Percentiles rank a stretch among this genome's conserved stretches.
Conservation (phyloP, 2,329 filamentous ascomycete species). For the Coniochaeta sp. region DNA sequence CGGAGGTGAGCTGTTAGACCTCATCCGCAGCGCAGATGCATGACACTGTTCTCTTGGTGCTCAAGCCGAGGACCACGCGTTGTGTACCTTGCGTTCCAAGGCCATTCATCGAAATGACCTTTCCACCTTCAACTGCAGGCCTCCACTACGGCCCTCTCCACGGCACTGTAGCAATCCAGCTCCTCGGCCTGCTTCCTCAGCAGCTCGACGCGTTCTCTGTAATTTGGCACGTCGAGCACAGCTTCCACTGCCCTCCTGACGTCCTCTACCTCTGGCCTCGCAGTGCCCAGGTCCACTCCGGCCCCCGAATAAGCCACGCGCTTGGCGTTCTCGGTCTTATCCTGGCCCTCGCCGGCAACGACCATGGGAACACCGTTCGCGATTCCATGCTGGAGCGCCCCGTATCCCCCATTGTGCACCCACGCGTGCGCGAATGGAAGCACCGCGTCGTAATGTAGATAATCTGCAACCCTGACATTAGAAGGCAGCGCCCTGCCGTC, state of each 20-base stretch:
- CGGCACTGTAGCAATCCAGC: slow-evolving; percentile 20
- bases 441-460: slow-evolving; percentile 29
- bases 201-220: slow-evolving; percentile 12
- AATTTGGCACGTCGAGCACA: slow-evolving; percentile 17
- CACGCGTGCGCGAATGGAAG: slow-evolving; percentile 27
- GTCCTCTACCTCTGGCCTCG: slow-evolving; percentile 17
- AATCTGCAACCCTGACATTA: slow-evolving; percentile 27
- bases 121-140: neutral
- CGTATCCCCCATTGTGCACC: slow-evolving; percentile 33
- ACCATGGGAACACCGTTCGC: slow-evolving; percentile 32
- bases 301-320: slow-evolving; percentile 25
- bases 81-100: neutral
- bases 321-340: slow-evolving; percentile 30
- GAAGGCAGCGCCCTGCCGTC: slow-evolving; percentile 11
- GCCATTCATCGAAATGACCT: neutral
- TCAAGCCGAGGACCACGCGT: neutral
- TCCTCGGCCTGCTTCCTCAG: slow-evolving; percentile 20
- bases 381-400: slow-evolving; percentile 31
- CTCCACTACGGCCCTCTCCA: slow-evolving; percentile 14
- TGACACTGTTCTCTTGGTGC: neutral
- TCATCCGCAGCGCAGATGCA: neutral
- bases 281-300: slow-evolving; percentile 22
- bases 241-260: slow-evolving; percentile 20
- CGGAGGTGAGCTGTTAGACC: neutral
- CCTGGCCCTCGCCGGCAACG: slow-evolving; percentile 31